A percentile compares a stretch with the other conserved stretches of the same genome.
phyloP scores from a whole-genome alignment of 371 early-diverging fungal genomes.

The Mortierella sp. region DNA sequence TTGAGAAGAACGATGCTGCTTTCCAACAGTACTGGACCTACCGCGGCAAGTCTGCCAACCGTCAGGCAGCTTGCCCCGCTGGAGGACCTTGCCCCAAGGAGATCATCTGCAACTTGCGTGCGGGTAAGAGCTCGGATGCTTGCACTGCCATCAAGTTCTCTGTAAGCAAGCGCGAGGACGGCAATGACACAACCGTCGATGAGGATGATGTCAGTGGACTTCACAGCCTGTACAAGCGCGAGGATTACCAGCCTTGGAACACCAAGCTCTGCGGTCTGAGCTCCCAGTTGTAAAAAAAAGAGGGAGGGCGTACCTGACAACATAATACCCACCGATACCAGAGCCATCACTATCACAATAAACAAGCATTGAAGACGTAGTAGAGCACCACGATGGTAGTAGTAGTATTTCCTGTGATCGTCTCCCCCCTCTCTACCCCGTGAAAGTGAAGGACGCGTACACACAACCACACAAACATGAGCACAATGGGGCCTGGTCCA shows the following conservation, averaged over 20 bases:
- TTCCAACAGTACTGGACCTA: conserved; percentile 61
- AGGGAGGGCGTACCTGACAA: not conserved
- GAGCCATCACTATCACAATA: no score
- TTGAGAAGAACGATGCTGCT: conserved; percentile 54
- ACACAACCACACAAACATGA: no score
- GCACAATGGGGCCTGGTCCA: no score
- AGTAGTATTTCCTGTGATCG: no score
- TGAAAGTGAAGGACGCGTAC: no score
- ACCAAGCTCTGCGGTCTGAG: conserved; percentile 33
- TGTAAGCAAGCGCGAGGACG: conserved; percentile 11
- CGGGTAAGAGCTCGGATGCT: conserved; percentile 58
- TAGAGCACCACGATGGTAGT: no score
- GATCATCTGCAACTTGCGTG: conserved; percentile 63
- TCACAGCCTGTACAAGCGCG: conserved; percentile 36
- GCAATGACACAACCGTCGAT: not conserved
- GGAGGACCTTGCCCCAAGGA: conserved; percentile 57
- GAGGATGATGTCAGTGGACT: conserved; percentile 20
- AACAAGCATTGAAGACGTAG: no score
- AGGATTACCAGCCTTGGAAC: conserved; percentile 24
- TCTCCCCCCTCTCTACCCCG: no score
- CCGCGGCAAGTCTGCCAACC: conserved; percentile 58
- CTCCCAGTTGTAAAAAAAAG: conserved; percentile 9
- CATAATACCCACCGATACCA: no score
- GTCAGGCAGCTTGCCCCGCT: conserved; percentile 35
- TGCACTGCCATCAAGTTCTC: conserved; percentile 15